Evolutionary conservation across 108 stramenopile genomes (phyloP), one percentile per base, ranked within the genome.

Genomic region (Pseudonitzschia pungens): DNA sequence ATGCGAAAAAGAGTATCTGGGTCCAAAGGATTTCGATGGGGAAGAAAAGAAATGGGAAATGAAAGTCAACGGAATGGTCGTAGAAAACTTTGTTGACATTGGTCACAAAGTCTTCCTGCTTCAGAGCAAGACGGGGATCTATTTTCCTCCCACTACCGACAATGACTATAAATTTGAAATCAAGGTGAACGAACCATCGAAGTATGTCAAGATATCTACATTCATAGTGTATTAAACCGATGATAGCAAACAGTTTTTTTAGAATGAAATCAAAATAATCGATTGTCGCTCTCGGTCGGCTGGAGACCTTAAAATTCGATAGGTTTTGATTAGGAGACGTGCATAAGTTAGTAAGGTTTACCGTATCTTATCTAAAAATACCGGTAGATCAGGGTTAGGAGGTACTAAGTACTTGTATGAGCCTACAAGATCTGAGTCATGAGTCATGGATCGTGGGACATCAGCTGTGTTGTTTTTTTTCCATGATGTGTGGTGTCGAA

Each of bases 31-130:
- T 27, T 60, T 45, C 26, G 29, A 54, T 44, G 68, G 53, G 6
- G 72, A 74, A 3, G 62, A 60, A 4, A 62, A 33, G n/a, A 70
- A 71, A 7, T 67, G 66, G 66, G 43, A 67, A 41, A 67, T 67
- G 66, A 67, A 67, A 21, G 28, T 67, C 24, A 67, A 67, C 10
- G 66, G 66, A 44, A 16, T 21, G 2, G 22, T 20, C 22, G 66
- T 67, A 0, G 42, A 67, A 0, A 26, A 48, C 4, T 29, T 67
- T 2, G 21, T 67, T 20, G 28, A 44, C 28, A 28, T 67, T 21
- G 66, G 66, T 14, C 44, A 44, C 22, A 16, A 48, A 12, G 45
- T 41, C 24, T 27, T 48, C 21, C 5, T 50, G 22, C 27, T 29
- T 3, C 42, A 67, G 36, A 41, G 27, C 44, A 15, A 14, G 26